Conservation (phyloP, 192 early-diverging fungal genomes). For the Coemansia sp. region DNA sequence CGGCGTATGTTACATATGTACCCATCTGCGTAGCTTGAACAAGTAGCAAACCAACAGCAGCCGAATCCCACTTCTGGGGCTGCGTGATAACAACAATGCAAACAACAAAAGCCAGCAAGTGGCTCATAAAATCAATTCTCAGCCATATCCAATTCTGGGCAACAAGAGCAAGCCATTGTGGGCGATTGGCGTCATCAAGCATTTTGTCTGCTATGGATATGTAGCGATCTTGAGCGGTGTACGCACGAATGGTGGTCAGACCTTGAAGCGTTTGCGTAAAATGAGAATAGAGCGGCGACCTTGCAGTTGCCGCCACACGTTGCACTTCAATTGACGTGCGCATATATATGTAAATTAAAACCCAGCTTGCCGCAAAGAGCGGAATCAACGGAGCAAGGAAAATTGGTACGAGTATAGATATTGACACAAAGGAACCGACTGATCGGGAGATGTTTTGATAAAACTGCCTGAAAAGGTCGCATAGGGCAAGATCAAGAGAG, state of each 20-base stretch:
- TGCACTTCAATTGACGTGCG: constrained; percentile 83
- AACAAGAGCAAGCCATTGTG: constrained; percentile 43
- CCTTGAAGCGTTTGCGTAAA: constrained; percentile 80
- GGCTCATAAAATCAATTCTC: constrained; percentile 37
- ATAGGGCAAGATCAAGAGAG: constrained; percentile 59
- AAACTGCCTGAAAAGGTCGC: constrained; percentile 69
- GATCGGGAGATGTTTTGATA: constrained; percentile 51
- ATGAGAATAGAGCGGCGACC: constrained; percentile 82
- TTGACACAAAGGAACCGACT: constrained; percentile 42
- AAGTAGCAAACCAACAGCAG: constrained; percentile 43
- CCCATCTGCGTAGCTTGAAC: constrained; percentile 51
- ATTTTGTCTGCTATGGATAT: constrained; percentile 11
- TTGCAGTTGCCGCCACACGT: constrained; percentile 80
- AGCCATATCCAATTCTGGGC: constrained; percentile 50
- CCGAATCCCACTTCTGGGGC: constrained; percentile 41
- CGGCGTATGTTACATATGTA: constrained; percentile 40
- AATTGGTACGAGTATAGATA: constrained; percentile 59
- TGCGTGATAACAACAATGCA: constrained; percentile 39
- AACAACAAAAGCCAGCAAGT: constrained; percentile 28
- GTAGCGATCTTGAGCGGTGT: constrained; percentile 43
- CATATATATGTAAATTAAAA: constrained; percentile 73
- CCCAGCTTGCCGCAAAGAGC: constrained; percentile 73
- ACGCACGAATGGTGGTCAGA: constrained; percentile 85
- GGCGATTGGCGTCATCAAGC: constrained; percentile 43
- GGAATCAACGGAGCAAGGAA: constrained; percentile 75